Evolutionary conservation across 2,329 filamentous ascomycete genomes (phyloP).

Genomic region (Paraphoma chrysanthemicola): DNA sequence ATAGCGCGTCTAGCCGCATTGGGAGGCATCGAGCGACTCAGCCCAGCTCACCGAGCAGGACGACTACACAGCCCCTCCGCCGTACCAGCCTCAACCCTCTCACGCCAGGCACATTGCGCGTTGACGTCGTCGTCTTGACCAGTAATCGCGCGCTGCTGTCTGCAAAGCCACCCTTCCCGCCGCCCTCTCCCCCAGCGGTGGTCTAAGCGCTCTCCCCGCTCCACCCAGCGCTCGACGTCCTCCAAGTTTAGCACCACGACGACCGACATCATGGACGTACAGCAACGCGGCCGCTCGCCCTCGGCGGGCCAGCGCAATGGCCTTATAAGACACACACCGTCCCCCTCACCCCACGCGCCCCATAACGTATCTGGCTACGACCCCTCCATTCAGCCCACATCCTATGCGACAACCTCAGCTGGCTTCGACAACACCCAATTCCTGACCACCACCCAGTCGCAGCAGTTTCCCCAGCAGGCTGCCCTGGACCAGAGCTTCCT

Average conservation of each 20-base stretch:
- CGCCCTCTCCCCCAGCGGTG: not conserved
- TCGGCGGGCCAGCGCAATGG: slow-evolving; percentile 61
- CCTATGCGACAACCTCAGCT: slow-evolving; percentile 41
- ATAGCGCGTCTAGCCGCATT: slow-evolving; percentile 11
- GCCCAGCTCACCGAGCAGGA: slow-evolving; percentile 19
- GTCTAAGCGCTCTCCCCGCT: slow-evolving; percentile 10
- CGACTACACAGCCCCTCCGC: slow-evolving; percentile 35
- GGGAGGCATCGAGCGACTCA: slow-evolving; percentile 4
- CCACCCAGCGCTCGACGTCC: slow-evolving; percentile 9
- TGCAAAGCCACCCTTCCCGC: slow-evolving; percentile 5
- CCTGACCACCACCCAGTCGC: slow-evolving; percentile 56
- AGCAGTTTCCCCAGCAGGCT: slow-evolving; percentile 51
- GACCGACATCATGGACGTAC: slow-evolving; percentile 57
- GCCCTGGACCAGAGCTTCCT: slow-evolving; percentile 53
- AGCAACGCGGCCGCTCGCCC: slow-evolving; percentile 68
- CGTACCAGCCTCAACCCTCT: slow-evolving; percentile 36
- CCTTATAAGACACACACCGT: slow-evolving; percentile 74
- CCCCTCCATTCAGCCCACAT: slow-evolving; percentile 47
- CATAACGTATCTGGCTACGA: slow-evolving; percentile 62
- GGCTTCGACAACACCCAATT: slow-evolving; percentile 46
- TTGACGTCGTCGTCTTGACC: slow-evolving; percentile 25
- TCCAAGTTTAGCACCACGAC: slow-evolving; percentile 30
- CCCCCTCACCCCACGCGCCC: slow-evolving; percentile 65
- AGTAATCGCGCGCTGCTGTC: slow-evolving; percentile 23
- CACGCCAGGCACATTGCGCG: slow-evolving; percentile 24